phyloP scores from a whole-genome alignment of 768 basidiomycete species.

The Tulasnella sp. region DNA sequence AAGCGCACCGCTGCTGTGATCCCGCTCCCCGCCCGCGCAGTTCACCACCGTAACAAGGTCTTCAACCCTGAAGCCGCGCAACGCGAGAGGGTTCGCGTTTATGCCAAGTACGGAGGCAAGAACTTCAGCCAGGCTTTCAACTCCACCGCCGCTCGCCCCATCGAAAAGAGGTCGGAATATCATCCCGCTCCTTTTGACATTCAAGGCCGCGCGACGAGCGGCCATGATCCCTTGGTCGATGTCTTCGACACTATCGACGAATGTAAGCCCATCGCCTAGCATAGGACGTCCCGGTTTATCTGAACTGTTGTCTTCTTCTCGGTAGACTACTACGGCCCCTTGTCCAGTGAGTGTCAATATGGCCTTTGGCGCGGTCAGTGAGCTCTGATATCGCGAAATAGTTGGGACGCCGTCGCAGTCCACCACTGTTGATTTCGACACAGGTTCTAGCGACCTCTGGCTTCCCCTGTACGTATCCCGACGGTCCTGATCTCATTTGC shows the following conservation, averaged over 20 bases:
- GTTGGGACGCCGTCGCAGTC: conserved; percentile 26
- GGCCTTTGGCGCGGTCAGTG: too few relatives aligned
- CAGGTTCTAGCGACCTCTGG: conserved; percentile 22
- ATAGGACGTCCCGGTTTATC: background rate
- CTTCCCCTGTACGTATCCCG: background rate
- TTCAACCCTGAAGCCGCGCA: background rate
- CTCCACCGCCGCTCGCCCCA: background rate
- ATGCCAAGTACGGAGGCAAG: conserved; percentile 8
- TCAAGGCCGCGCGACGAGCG: conserved; percentile 14
- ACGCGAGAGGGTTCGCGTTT: background rate
- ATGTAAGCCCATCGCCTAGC: background rate
- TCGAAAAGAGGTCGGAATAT: conserved; percentile 1
- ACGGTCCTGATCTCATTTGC: background rate
- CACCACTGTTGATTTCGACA: conserved; percentile 31
- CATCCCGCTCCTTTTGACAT: conserved; percentile 12
- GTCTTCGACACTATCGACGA: conserved; percentile 17
- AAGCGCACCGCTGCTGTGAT: too few relatives aligned
- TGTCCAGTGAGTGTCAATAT: background rate
- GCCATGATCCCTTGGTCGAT: background rate
- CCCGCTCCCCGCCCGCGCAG: background rate
- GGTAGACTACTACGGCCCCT: conserved; percentile 21
- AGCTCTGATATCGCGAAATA: background rate
- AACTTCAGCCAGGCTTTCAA: background rate
- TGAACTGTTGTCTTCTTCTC: background rate
- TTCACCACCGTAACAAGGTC: background rate